Base-by-base conservation (phyloP, 257 asterid genomes). In the Fraxinus excelsior region DNA sequence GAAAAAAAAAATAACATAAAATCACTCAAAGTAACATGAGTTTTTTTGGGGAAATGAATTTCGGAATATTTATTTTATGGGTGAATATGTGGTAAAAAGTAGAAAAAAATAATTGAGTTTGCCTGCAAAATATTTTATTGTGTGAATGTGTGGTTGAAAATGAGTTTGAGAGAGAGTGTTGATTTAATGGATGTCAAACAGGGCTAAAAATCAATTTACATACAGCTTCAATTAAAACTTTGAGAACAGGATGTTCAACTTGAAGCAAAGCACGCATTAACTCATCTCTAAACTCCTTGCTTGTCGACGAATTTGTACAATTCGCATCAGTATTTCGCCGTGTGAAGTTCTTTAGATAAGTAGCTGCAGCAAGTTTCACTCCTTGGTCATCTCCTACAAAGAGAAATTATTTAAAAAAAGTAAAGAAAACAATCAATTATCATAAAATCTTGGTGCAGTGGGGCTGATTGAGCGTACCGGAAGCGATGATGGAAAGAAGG, bases 271-370 rank as follows among this genome's bases (percentile, higher is more conserved):
- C 78, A 58, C 72, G 74, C 58, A 85, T 56, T 34, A 85, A 69
- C 13, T 83, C 80, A 74, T 85, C 86, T 78, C 79, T 80, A 32
- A 85, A 82, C 74, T 80, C 85, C 75, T 82, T 82, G 60, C 82
- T 71, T 10, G 34, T 62, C 29, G 35, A 10, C 34, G 18, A 62
- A 72, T 77, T 37, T 32, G 19, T 60, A 26, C 77, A 68, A 74
- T 28, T 76, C 18, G 66, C 32, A 71, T 40, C 60, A 71, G n/a
- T 53, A 28, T 75, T 85, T 68, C 82, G 80, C 74, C 86, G 76
- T 7, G 46, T 72, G 74, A 85, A 80, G 78, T 85, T 85, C 83
- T 85, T 85, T 10, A 85, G 84, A 78, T 82, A 85, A 0, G 85
- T 64, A 46, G 86, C 88, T 35, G 85, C 85, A 60, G 88, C 83